Evolutionary conservation across 2,329 filamentous ascomycete genomes (phyloP), one percentile per base, ranked within the genome.

Genomic region (Cladosporium sp.): DNA sequence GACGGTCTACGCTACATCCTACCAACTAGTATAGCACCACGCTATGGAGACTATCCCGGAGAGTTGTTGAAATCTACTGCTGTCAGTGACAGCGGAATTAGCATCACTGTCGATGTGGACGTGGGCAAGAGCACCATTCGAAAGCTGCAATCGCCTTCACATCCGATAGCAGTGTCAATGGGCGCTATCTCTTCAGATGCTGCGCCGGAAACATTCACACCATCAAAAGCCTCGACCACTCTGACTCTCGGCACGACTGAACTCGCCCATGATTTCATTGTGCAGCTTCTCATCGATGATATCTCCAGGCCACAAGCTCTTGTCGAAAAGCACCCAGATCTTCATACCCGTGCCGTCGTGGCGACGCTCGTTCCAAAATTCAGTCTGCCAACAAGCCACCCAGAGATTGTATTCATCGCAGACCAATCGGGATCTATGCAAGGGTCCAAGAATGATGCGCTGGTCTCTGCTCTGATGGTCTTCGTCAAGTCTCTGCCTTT

Each of bases 391-490:
- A 73, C 82, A 0, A 80, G 82, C 10, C 78, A 76, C 21, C 84
- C 84, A 0, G 90, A 93, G 72, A 83, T 93, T 26, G 85, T 92
- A 21, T 92, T 93, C 69, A 78, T 93, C 5, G 89, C 88, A 64
- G 90, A 93, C 73, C 84, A 89, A 61, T 91, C 88, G 65, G 89
- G 88, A 0, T 90, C 88, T 66, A 90, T 90, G 88, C 29, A 50
- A 0, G 72, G 75, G 0, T 68, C 69, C 5, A 85, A 83, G 46
- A 89, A 89, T 1, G 68, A 70, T 0, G 82, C 86, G 35, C 80
- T 89, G 3, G 78, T 82, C 28, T 77, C 82, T 1, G 87, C 88
- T 0, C 78, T 91, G 26, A 81, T 84, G 5, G 79, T 90, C 26
- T 90, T 91, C 69, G 78, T 91, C 65, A 89, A 88, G 72, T 89